Base-by-base conservation (phyloP, 371 early-diverging fungal genomes). In the Zychaea mexicana region DNA sequence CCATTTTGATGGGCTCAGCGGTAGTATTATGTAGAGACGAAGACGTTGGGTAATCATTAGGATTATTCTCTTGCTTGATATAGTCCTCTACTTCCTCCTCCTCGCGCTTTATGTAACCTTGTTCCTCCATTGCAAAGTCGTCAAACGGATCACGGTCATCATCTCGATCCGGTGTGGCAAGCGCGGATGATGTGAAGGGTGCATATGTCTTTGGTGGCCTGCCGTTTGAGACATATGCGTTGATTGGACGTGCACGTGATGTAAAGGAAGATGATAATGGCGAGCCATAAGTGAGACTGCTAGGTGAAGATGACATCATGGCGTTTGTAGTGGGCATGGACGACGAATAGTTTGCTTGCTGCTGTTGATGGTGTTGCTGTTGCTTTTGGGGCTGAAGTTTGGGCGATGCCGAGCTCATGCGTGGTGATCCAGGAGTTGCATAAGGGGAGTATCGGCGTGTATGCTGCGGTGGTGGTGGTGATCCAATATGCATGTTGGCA, bases 91-190 rank as follows among this genome's bases (percentile, higher is more conserved):
- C 49, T 4, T 42, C 42, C 15, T 57, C 26, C 22, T 59, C 47
- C 21, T n/a, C 47, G 4, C 8, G 19, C 24, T 52, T 47, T 9
- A 52, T 33, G 36, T 19, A 47, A 17, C 31, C 19, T 30, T 36
- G 12, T 42, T 62, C 45, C 32, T 28, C 60, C n/a, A 32, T 45
- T 7, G 17, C 12, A 26, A 46, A 32, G 30, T 52, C 57, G 59
- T 75, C 76, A 38, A 75, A 75, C 1, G 76, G 76, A 52, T 75
- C 61, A 12, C 52, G 53, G 13, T 75, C 76, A 17, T 67, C 65
- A 10, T 75, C 76, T 12, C 67, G 66, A 61, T 75, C 76, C 1
- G 76, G 76, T 2, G 76, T 75, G 2, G 72, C 76, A 12, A 75
- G 52, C 1, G 69, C 66, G 0, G 76, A 75, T 1, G 76, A 72